Percentiles rank a stretch among this genome's conserved stretches.
These are phyloP conservation scores for Penicillium sp. DNA, from an alignment of 2,329 filamentous ascomycete species.

Conservation along the genomic window DNA sequence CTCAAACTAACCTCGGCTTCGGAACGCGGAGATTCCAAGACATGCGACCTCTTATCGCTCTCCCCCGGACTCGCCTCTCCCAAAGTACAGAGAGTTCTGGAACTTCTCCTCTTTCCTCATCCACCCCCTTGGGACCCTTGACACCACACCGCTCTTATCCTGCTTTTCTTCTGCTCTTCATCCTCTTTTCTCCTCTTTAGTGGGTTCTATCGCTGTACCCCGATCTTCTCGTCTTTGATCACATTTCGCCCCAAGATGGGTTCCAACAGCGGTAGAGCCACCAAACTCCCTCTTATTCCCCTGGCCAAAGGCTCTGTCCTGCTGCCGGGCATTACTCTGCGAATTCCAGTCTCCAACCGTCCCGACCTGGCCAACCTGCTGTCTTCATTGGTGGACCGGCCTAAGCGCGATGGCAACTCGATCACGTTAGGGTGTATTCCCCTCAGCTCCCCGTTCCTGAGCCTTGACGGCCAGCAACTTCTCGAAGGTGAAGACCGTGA, in stretches of 20 bases:
- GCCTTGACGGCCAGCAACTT: constrained; percentile 68
- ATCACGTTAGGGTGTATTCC: constrained; percentile 86
- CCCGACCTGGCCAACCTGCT: constrained; percentile 86
- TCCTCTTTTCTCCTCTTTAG: not conserved
- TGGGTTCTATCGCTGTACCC: not conserved
- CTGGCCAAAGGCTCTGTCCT: constrained; percentile 76
- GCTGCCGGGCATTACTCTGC: constrained; percentile 77
- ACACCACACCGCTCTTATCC: not conserved
- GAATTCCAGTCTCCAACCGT: constrained; percentile 76
- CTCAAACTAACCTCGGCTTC: constrained; percentile 33
- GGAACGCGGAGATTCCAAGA: constrained; percentile 30
- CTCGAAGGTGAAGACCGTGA: constrained; percentile 60
- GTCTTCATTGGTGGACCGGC: constrained; percentile 74
- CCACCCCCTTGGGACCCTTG: not conserved
- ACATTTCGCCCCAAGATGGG: constrained; percentile 30
- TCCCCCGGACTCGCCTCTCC: constrained; percentile 28
- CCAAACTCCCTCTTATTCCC: constrained; percentile 69
- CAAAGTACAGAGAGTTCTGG: constrained; percentile 25
- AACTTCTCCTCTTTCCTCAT: constrained; percentile 18
- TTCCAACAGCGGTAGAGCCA: constrained; percentile 36
- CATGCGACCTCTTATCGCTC: constrained; percentile 27
- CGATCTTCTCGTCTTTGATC: not conserved
- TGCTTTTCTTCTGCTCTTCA: not conserved
- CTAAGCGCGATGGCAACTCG: constrained; percentile 60
- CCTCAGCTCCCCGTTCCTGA: constrained; percentile 69